These are phyloP conservation scores for Ceratobasidium sp. DNA, from an alignment of 1,284 basidiomycete species.

Conservation along the genomic window DNA sequence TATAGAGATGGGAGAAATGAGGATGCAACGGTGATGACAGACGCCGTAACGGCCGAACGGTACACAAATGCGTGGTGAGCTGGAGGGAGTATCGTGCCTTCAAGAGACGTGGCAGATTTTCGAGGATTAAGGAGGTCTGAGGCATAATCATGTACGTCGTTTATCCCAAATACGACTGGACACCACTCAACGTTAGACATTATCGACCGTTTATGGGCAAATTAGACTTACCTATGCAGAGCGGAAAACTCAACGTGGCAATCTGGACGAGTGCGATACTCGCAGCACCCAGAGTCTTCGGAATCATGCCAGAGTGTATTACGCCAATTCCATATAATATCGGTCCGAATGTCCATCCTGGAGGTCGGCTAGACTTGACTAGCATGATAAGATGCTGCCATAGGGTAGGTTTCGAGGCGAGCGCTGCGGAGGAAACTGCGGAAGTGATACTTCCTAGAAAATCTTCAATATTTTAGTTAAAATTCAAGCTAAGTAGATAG, in stretches of 20 bases:
- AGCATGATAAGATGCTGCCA: constrained; percentile 38
- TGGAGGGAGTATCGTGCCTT: constrained; percentile 52
- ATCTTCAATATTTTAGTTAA: neutral
- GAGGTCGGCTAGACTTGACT: constrained; percentile 50
- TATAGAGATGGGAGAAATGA: constrained; percentile 42
- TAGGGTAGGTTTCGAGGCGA: constrained; percentile 30
- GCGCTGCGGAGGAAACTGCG: constrained; percentile 29
- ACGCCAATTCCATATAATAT: constrained; percentile 53
- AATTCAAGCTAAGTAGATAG: constrained; percentile 11
- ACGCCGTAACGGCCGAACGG: constrained; percentile 49
- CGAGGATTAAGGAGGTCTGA: constrained; percentile 52
- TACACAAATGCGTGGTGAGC: constrained; percentile 50
- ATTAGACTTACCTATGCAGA: constrained; percentile 47
- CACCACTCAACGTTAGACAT: neutral
- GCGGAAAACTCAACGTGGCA: constrained; percentile 50
- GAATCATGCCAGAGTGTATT: constrained; percentile 51
- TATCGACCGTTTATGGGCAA: neutral
- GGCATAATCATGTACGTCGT: constrained; percentile 53
- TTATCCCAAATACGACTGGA: constrained; percentile 53
- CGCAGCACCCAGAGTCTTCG: constrained; percentile 45
- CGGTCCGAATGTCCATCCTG: constrained; percentile 53
- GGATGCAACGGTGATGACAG: constrained; percentile 48
- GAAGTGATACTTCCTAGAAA: constrained; percentile 20
- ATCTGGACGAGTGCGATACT: constrained; percentile 47
- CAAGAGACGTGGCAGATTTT: constrained; percentile 50